phyloP scores from a whole-genome alignment of 352 stramenopile genomes.

The Bremia lactucae region DNA sequence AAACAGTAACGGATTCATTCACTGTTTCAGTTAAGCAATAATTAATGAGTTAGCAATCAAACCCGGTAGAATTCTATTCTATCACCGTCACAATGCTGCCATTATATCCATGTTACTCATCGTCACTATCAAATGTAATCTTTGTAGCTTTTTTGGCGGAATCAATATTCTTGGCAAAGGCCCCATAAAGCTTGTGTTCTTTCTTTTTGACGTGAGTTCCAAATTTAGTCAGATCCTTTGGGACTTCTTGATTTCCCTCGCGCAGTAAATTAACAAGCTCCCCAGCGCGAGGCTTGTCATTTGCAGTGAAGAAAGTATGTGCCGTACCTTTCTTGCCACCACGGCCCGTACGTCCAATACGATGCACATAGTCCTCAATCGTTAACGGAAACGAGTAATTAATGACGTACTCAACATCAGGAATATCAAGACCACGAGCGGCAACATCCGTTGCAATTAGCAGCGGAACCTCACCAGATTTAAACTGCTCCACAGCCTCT shows the following conservation, averaged over 20 bases:
- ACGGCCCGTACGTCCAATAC: slow-evolving; percentile 90
- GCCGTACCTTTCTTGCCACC: slow-evolving; percentile 91
- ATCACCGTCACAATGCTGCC: slow-evolving; percentile 6
- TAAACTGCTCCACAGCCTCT: slow-evolving; percentile 91
- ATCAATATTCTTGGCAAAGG: slow-evolving; percentile 90
- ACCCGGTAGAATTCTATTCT: too few relatives aligned
- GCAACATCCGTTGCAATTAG: slow-evolving; percentile 96
- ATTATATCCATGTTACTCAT: slow-evolving; percentile 35
- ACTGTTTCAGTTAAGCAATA: too few relatives aligned
- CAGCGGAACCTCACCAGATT: slow-evolving; percentile 87
- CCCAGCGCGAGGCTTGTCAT: slow-evolving; percentile 93
- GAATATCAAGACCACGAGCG: slow-evolving; percentile 94
- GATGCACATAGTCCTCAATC: slow-evolving; percentile 97
- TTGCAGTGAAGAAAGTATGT: slow-evolving; percentile 96
- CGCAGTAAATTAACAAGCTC: slow-evolving; percentile 94
- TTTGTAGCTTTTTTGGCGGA: slow-evolving; percentile 96
- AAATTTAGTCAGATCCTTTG: slow-evolving; percentile 94
- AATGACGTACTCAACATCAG: slow-evolving; percentile 93
- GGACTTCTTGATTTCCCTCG: slow-evolving; percentile 89
- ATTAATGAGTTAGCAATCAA: too few relatives aligned
- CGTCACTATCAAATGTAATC: slow-evolving; percentile 91
- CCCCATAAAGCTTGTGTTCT: slow-evolving; percentile 98
- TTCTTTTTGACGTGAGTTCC: slow-evolving; percentile 99
- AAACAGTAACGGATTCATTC: too few relatives aligned
- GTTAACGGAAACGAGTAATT: slow-evolving; percentile 97